phyloP scores from a whole-genome alignment of 768 basidiomycete genomes.

The Ramaria rubella region DNA sequence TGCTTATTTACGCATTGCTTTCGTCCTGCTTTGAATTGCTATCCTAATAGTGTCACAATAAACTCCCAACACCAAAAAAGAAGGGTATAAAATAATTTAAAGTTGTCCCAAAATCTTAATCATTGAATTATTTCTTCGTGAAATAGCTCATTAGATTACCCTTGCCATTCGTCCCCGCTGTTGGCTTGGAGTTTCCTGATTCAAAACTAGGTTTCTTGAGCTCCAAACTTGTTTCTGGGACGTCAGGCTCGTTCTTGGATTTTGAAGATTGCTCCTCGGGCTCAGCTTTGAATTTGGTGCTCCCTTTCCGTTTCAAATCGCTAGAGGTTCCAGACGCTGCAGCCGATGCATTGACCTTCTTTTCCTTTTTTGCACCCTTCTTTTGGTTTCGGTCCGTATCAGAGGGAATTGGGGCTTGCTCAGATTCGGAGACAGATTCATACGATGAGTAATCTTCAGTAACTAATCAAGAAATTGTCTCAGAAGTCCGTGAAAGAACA shows the following conservation, averaged over 20 bases:
- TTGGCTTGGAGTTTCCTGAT: not conserved
- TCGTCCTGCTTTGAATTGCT: not conserved
- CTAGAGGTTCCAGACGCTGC: too few relatives aligned
- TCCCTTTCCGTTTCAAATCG: not conserved
- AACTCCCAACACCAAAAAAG: not conserved
- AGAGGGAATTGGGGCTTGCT: slow-evolving; percentile 20
- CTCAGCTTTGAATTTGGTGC: not conserved
- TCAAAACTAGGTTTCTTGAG: not conserved
- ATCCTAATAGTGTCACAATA: too few relatives aligned
- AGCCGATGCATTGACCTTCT: not conserved
- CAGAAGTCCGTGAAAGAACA: not conserved
- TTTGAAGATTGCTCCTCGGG: not conserved
- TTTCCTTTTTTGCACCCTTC: not conserved
- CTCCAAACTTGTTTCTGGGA: not conserved
- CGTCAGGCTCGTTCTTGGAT: not conserved
- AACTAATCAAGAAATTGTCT: slow-evolving; percentile 33
- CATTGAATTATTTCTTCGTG: not conserved
- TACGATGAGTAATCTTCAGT: slow-evolving; percentile 77
- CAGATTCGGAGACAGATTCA: slow-evolving; percentile 67
- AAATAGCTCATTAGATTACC: slow-evolving; percentile 4
- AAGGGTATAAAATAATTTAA: too few relatives aligned
- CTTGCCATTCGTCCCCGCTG: not conserved
- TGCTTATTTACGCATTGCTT: not conserved
- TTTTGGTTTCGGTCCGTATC: not conserved
- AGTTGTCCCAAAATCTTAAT: too few relatives aligned